These are phyloP conservation scores for Lojkania enalia DNA, from an alignment of 2,329 filamentous ascomycete species.

Conservation along the genomic window DNA sequence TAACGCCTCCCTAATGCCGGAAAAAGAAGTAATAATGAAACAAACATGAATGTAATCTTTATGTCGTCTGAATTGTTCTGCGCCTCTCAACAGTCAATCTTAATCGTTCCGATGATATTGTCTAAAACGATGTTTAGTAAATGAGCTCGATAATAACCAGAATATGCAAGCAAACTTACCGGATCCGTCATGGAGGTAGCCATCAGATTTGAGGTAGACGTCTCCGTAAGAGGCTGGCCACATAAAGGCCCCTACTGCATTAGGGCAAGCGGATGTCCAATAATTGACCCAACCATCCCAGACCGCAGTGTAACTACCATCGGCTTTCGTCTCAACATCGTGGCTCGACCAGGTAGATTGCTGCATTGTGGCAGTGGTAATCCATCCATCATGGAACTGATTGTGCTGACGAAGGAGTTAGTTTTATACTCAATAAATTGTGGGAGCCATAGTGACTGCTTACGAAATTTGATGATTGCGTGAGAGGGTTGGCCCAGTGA, in stretches of 20 bases:
- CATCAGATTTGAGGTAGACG: background rate
- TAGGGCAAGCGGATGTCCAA: background rate
- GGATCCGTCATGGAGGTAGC: background rate
- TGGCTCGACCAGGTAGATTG: background rate
- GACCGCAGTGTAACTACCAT: background rate
- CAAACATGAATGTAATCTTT: no score
- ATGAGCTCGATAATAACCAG: background rate
- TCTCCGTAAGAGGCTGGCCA: background rate
- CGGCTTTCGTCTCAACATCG: background rate
- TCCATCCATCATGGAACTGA: background rate
- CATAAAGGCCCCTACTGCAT: background rate
- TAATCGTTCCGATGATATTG: background rate
- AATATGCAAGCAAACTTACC: background rate
- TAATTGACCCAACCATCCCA: background rate
- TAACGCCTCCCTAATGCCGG: no score
- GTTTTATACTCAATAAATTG: no score
- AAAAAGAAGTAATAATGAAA: no score
- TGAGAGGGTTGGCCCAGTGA: background rate
- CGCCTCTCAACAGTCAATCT: background rate
- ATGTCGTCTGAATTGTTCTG: no score
- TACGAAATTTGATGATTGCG: background rate
- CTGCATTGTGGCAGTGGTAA: background rate
- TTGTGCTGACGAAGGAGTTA: no score
- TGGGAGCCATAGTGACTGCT: no score
- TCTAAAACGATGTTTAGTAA: background rate